A percentile compares a stretch with the other conserved stretches of the same genome.
Evolutionary conservation across 345 rosid genomes (phyloP).

Genomic region (Sapria himalayana): DNA sequence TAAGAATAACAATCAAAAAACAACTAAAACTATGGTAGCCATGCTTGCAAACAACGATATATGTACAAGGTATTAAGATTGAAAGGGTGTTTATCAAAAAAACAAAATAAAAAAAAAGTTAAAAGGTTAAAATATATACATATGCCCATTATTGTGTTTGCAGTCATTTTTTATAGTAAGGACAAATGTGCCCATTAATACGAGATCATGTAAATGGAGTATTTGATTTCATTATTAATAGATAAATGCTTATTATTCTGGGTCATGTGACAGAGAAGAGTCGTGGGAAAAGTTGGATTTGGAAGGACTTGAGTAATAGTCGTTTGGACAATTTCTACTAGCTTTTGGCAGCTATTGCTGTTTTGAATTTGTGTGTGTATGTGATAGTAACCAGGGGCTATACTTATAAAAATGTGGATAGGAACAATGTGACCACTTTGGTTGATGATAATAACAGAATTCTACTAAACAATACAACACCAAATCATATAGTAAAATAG

Average conservation of each 20-base stretch:
- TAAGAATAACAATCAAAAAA: too few species aligned
- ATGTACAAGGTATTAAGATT: constrained; percentile 34
- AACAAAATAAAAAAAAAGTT: too few species aligned
- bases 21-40: too few species aligned
- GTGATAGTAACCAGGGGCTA: constrained; percentile 37
- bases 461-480: too few species aligned
- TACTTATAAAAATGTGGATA: constrained; percentile 58
- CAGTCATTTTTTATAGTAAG: constrained; percentile 54
- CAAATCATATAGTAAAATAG: too few species aligned
- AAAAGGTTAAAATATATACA: too few species aligned
- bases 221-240: constrained; percentile 27
- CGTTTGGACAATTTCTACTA: constrained; percentile 58
- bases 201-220: constrained; percentile 36
- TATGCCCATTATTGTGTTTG: too few species aligned
- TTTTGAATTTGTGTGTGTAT: constrained; percentile 30
- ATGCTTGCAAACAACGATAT: constrained; percentile 25
- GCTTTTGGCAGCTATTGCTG: constrained; percentile 34
- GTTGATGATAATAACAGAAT: too few species aligned
- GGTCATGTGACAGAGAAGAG: constrained; percentile 24
- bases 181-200: constrained; percentile 35
- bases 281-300: constrained; percentile 42
- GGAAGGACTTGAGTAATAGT: constrained; percentile 63
- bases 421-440: too few species aligned
- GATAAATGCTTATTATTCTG: constrained; percentile 16
- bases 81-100: constrained; percentile 57